Percentiles rank a stretch among this genome's conserved stretches.
These are phyloP conservation scores for Austropuccinia psidii DNA, from an alignment of 1,284 basidiomycete species.

Conservation along the genomic window DNA sequence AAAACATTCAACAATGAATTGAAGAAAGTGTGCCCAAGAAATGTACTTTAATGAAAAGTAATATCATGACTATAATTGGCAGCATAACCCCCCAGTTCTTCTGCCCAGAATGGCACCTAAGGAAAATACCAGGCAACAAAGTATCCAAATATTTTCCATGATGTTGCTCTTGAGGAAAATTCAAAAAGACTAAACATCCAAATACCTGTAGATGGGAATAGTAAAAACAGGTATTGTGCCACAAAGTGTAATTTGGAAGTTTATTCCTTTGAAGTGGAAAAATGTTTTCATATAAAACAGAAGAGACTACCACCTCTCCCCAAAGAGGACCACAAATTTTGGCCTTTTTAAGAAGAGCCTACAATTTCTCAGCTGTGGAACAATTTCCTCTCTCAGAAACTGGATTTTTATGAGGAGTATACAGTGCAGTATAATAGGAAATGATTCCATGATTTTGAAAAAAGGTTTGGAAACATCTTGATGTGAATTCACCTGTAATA, in stretches of 20 bases:
- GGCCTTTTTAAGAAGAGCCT: constrained; percentile 43
- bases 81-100: background rate
- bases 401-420: constrained; percentile 48
- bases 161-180: background rate
- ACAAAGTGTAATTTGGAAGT: background rate
- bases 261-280: background rate
- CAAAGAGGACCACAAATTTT: constrained; percentile 46
- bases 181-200: background rate
- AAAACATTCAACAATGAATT: no score
- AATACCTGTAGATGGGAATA: background rate
- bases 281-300: constrained; percentile 47
- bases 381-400: constrained; percentile 44
- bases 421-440: constrained; percentile 17
- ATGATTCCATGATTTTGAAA: no score
- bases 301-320: constrained; percentile 46
- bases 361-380: constrained; percentile 43
- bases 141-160: background rate
- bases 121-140: background rate
- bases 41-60: background rate
- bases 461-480: no score
- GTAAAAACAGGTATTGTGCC: background rate
- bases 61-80: background rate
- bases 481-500: no score
- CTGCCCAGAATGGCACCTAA: background rate
- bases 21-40: no score